These are phyloP conservation scores for Hypomyces rosellus DNA, from an alignment of 2,329 filamentous ascomycete species.

Conservation along the genomic window DNA sequence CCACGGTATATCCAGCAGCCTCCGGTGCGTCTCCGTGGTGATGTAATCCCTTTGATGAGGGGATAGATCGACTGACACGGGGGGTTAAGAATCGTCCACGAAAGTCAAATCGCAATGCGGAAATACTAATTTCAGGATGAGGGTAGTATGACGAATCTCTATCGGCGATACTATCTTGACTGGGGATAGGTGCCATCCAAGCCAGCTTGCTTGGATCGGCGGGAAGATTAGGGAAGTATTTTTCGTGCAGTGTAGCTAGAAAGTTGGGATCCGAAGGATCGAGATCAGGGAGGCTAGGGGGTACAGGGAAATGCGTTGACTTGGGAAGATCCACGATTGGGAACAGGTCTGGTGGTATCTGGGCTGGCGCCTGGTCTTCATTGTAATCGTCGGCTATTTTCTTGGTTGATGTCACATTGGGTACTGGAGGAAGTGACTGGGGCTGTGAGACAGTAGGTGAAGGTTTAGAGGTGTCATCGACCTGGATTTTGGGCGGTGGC, in stretches of 20 bases:
- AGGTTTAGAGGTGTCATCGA: conserved; percentile 26
- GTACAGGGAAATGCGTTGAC: conserved; percentile 57
- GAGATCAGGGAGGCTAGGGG: conserved; percentile 57
- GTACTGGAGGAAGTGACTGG: background rate
- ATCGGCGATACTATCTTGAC: conserved; percentile 57
- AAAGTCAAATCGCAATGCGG: conserved; percentile 84
- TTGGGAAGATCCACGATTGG: conserved; percentile 33
- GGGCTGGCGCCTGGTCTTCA: conserved; percentile 36
- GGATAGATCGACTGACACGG: conserved; percentile 63
- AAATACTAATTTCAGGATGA: conserved; percentile 62
- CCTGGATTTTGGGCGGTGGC: conserved; percentile 26
- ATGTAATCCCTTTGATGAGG: conserved; percentile 74
- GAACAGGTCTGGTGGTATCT: conserved; percentile 37
- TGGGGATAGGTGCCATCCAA: conserved; percentile 77
- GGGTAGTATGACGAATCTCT: conserved; percentile 77
- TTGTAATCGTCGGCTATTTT: conserved; percentile 29
- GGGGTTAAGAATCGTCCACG: conserved; percentile 74
- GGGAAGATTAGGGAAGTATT: conserved; percentile 87
- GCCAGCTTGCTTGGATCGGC: conserved; percentile 79
- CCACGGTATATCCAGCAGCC: conserved; percentile 88
- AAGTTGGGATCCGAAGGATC: conserved; percentile 81
- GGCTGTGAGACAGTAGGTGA: conserved; percentile 14
- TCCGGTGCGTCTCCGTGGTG: conserved; percentile 91
- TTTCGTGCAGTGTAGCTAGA: conserved; percentile 74
- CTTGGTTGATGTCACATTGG: conserved; percentile 15